Evolutionary conservation across 1,284 basidiomycete genomes (phyloP).

Genomic region (Athelia psychrophila): DNA sequence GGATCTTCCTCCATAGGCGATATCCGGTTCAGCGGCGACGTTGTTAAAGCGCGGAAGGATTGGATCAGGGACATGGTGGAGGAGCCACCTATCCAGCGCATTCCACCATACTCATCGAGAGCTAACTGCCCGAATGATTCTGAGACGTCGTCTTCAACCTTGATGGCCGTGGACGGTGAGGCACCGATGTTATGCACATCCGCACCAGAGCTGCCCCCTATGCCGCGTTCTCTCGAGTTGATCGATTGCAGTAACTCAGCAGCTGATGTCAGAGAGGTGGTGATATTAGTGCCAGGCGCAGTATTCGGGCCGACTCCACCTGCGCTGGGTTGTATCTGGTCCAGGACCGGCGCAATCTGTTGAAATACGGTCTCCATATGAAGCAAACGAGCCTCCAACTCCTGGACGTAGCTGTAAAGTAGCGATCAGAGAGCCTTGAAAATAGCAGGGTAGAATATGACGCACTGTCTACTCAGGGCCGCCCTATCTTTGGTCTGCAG

Average conservation of each 20-base stretch:
- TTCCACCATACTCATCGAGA: slow-evolving; percentile 85
- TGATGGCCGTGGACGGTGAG: slow-evolving; percentile 41
- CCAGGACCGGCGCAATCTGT: slow-evolving; percentile 73
- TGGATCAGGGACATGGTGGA: slow-evolving; percentile 90
- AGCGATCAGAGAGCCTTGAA: slow-evolving; percentile 15
- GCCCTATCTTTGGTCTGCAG: slow-evolving; percentile 85
- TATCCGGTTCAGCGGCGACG: slow-evolving; percentile 70
- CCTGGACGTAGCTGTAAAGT: slow-evolving; percentile 73
- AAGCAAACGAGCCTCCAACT: slow-evolving; percentile 77
- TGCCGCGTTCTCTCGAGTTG: slow-evolving; percentile 33
- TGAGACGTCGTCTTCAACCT: slow-evolving; percentile 66
- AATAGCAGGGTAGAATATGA: slow-evolving; percentile 16
- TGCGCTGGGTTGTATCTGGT: slow-evolving; percentile 59
- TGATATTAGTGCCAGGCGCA: slow-evolving; percentile 25
- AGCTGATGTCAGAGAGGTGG: slow-evolving; percentile 29
- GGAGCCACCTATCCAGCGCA: slow-evolving; percentile 90
- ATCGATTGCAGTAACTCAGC: slow-evolving; percentile 34
- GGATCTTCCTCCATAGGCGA: slow-evolving; percentile 83
- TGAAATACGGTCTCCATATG: slow-evolving; percentile 82
- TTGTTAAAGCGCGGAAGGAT: slow-evolving; percentile 75
- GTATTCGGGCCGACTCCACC: slow-evolving; percentile 26
- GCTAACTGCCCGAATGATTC: slow-evolving; percentile 85
- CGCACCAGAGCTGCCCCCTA: slow-evolving; percentile 29
- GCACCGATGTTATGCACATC: slow-evolving; percentile 12
- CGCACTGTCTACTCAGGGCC: slow-evolving; percentile 81